Percentiles rank a stretch among this genome's conserved stretches.
These are phyloP conservation scores for Pyrus communis DNA, from an alignment of 306 rosid genomes.

Conservation along the genomic window DNA sequence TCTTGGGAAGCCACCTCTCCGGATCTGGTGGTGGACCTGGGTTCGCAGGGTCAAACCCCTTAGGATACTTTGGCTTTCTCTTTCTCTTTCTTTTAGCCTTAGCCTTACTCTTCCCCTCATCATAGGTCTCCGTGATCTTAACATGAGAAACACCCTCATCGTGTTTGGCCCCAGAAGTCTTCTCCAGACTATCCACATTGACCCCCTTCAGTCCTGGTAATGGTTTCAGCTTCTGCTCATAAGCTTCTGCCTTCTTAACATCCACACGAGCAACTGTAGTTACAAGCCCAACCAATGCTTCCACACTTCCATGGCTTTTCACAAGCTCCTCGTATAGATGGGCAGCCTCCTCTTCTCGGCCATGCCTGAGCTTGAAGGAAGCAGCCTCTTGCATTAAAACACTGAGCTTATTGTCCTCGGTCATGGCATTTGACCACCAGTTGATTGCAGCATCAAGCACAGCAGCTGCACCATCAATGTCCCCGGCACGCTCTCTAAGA, in stretches of 20 bases:
- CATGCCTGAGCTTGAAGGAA: conserved; percentile 79
- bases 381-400: conserved; percentile 87
- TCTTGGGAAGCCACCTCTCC: conserved; percentile 97
- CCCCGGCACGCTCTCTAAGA: conserved; percentile 83
- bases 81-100: conserved; percentile 89
- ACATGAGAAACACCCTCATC: conserved; percentile 43
- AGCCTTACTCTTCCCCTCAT: conserved; percentile 68
- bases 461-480: conserved; percentile 77
- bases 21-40: conserved; percentile 99
- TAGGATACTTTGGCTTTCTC: conserved; percentile 97
- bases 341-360: conserved; percentile 77
- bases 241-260: conserved; percentile 78
- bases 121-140: conserved; percentile 42
- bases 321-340: conserved; percentile 76
- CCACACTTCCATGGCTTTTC: conserved; percentile 72
- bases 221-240: conserved; percentile 73
- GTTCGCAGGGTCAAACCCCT: conserved; percentile 89
- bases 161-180: conserved; percentile 74
- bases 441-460: conserved; percentile 83
- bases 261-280: conserved; percentile 75
- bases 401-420: conserved; percentile 70
- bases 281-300: conserved; percentile 81
- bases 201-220: conserved; percentile 75
- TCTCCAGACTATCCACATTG: conserved; percentile 82
- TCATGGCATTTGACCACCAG: conserved; percentile 94